Base-by-base conservation (phyloP, 2,329 filamentous ascomycete genomes). In the Alternaria conjuncta region DNA sequence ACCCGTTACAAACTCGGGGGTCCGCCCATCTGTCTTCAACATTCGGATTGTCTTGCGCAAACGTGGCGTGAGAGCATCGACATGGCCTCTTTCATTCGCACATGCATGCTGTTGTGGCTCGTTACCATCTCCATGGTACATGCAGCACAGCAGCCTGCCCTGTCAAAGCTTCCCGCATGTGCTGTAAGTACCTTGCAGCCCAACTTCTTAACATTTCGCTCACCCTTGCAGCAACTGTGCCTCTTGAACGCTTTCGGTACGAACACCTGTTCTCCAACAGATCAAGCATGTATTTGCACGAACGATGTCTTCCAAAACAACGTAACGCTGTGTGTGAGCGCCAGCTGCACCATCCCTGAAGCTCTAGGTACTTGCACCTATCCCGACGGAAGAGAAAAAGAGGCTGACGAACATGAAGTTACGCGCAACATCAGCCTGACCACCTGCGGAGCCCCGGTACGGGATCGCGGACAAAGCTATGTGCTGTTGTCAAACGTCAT, bases 371-470 rank as follows among this genome's bases (percentile, higher is more conserved):
- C n/a, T 61, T 36, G 41, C 18, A 45, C 25, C 57, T 18, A 11
- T 23, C 12, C 18, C 23, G 11, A 43, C 18, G 12, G 11, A 53
- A 53, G 25, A 44, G 46, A 43, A 58, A 3, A n/a, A 44, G 28
- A 13, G 23, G 30, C 58, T 60, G 8, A 60, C 32, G 10, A 15
- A 23, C 12, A 43, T 36, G 5, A 23, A 82, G 80, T 74, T 13
- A 81, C 79, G 5, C 81, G 82, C 64, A 83, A 83, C 64, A 72
- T 79, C 60, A 83, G 82, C 2, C 65, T 73, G 13, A 77, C 79
- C 12, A 73, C 71, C 23, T 84, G 83, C 57, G 75, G 75, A 18
- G 76, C 74, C 12, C 80, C 81, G 1, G 61, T 81, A 20, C 76
- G 81, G n/a, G 72, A 82, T 60, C 75, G 75, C 44, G 77, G 75